Evolutionary conservation across 805 yeast genomes (phyloP).

Genomic region (Pichia ethanolica): DNA sequence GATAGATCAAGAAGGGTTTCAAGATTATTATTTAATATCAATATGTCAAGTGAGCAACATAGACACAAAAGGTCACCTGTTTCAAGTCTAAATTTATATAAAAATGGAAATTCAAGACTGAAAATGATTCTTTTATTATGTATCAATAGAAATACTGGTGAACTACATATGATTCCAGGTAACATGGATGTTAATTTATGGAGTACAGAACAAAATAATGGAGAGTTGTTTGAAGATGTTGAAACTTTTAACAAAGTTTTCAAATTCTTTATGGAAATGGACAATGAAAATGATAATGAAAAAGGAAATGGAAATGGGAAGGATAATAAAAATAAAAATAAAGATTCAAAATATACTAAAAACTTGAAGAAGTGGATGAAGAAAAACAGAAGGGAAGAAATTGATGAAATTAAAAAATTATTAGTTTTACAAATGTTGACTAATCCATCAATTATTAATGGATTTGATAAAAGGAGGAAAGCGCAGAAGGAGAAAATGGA

Average conservation of each 20-base stretch:
- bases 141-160: slow-evolving; percentile 29
- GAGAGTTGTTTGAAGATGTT: slow-evolving; percentile 25
- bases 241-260: slow-evolving; percentile 20
- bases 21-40: slow-evolving; percentile 22
- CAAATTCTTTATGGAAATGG: slow-evolving; percentile 11
- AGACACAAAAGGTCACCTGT: slow-evolving; percentile 21
- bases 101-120: slow-evolving; percentile 14
- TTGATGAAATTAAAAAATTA: slow-evolving; percentile 18
- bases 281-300: not conserved
- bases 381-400: slow-evolving; percentile 6
- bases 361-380: slow-evolving; percentile 7
- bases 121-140: slow-evolving; percentile 22
- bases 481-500: not conserved
- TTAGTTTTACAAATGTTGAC: slow-evolving; percentile 21
- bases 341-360: not conserved
- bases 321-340: not conserved
- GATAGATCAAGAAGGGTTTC: slow-evolving; percentile 27
- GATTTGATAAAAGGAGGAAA: not conserved
- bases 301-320: too few species aligned
- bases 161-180: slow-evolving; percentile 26
- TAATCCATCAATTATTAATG: slow-evolving; percentile 17
- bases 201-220: slow-evolving; percentile 29
- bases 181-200: slow-evolving; percentile 28
- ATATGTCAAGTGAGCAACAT: slow-evolving; percentile 20
- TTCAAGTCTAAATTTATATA: slow-evolving; percentile 22